These are phyloP conservation scores for Hemileccinum impolitum DNA, from an alignment of 768 basidiomycete species.

Conservation along the genomic window DNA sequence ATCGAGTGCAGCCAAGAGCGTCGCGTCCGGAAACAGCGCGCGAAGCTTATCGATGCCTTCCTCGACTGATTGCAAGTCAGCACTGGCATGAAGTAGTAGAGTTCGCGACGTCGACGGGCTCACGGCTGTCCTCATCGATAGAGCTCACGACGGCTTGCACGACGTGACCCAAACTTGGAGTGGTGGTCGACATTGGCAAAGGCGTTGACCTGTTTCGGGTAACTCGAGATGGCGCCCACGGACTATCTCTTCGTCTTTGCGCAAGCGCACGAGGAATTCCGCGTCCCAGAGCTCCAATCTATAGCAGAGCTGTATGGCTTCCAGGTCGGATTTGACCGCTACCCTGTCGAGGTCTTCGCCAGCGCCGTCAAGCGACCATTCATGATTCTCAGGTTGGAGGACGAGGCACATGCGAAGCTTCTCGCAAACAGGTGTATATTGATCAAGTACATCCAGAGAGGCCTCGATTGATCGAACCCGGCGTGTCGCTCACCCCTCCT, in stretches of 20 bases:
- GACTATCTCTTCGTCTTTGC: constrained; percentile 73
- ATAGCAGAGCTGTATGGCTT: constrained; percentile 74
- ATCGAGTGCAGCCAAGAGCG: constrained; percentile 70
- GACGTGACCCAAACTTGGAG: constrained; percentile 22
- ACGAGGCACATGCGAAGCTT: constrained; percentile 69
- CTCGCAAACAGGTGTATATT: constrained; percentile 77
- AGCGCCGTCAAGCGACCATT: constrained; percentile 55
- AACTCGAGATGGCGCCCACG: constrained; percentile 15
- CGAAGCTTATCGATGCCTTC: constrained; percentile 54
- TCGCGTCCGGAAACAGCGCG: constrained; percentile 56
- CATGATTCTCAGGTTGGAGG: constrained; percentile 65
- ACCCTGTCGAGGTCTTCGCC: constrained; percentile 47
- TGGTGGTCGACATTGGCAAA: constrained; percentile 20
- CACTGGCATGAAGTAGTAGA: too few species aligned
- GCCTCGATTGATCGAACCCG: neutral
- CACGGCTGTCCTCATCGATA: constrained; percentile 34
- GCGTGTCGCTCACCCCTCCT: neutral
- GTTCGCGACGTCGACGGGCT: constrained; percentile 1
- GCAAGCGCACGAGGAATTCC: constrained; percentile 76
- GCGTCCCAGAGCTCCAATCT: constrained; percentile 79
- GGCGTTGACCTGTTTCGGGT: neutral
- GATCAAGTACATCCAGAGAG: constrained; percentile 60
- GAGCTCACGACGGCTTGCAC: constrained; percentile 32
- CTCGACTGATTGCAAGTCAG: constrained; percentile 36
- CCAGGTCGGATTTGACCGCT: constrained; percentile 41